Evolutionary conservation across 345 rosid species (phyloP).

Genomic region (Ricinus communis): DNA sequence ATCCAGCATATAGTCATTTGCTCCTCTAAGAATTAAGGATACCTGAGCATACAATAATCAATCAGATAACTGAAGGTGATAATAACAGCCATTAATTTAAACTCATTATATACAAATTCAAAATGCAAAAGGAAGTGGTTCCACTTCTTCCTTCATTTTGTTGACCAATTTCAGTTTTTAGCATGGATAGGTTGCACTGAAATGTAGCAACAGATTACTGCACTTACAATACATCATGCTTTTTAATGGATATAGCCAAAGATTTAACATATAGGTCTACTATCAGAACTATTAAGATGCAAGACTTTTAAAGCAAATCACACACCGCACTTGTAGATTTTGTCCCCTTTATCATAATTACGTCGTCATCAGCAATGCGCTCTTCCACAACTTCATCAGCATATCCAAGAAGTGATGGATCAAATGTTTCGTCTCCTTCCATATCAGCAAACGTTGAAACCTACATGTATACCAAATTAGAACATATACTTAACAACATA

Average conservation of each 20-base stretch:
- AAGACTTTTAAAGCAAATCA: neutral
- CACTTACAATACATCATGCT: too few species aligned
- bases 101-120: neutral
- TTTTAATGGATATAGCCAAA: too few species aligned
- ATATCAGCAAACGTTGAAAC: slow-evolving; percentile 98
- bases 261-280: too few species aligned
- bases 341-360: slow-evolving; percentile 86
- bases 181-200: neutral
- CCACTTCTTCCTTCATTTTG: too few species aligned
- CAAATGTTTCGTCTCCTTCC: slow-evolving; percentile 99
- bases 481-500: slow-evolving; percentile 6
- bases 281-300: neutral
- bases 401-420: slow-evolving; percentile 70
- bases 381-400: slow-evolving; percentile 97
- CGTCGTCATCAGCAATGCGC: slow-evolving; percentile 93
- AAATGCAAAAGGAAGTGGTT: neutral
- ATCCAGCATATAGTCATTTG: slow-evolving; percentile 98
- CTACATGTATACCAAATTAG: slow-evolving; percentile 29
- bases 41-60: slow-evolving; percentile 46
- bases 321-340: slow-evolving; percentile 80
- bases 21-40: slow-evolving; percentile 91
- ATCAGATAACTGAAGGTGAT: slow-evolving; percentile 4
- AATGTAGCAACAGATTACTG: neutral
- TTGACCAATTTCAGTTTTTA: neutral
- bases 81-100: neutral